Evolutionary conservation across 345 rosid genomes (phyloP).

Genomic region (Streptanthus diversifolius): DNA sequence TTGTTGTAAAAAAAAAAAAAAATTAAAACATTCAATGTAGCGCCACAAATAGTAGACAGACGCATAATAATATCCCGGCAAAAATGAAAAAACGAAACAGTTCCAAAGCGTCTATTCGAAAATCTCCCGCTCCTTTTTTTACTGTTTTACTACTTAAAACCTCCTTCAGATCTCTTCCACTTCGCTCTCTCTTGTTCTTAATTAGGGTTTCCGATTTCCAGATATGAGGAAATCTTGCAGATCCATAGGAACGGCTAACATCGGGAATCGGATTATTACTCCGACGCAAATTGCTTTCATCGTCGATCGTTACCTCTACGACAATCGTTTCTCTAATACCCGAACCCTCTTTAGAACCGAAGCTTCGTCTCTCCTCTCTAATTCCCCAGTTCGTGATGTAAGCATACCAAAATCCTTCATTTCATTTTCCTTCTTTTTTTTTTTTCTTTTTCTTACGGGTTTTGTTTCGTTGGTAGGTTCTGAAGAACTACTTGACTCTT

Average conservation of each 20-base stretch:
- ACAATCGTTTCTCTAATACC: constrained; percentile 54
- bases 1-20: background rate
- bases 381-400: constrained; percentile 50
- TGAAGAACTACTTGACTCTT: constrained; percentile 56
- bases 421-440: background rate
- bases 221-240: constrained; percentile 56
- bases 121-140: constrained; percentile 5
- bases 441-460: background rate
- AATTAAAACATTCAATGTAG: background rate
- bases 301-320: constrained; percentile 78
- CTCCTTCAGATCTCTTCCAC: background rate
- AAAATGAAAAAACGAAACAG: background rate
- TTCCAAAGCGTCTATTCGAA: background rate
- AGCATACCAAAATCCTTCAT: background rate
- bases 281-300: constrained; percentile 78
- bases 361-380: constrained; percentile 69
- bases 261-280: constrained; percentile 67
- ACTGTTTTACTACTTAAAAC: background rate
- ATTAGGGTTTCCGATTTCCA: constrained; percentile 14
- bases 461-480: constrained; percentile 42
- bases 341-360: constrained; percentile 57
- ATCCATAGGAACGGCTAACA: constrained; percentile 37
- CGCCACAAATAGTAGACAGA: constrained; percentile 11
- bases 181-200: background rate
- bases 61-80: constrained; percentile 8